These are phyloP conservation scores for Talaromyces sp. DNA, from an alignment of 2,329 filamentous ascomycete genomes.

Conservation along the genomic window DNA sequence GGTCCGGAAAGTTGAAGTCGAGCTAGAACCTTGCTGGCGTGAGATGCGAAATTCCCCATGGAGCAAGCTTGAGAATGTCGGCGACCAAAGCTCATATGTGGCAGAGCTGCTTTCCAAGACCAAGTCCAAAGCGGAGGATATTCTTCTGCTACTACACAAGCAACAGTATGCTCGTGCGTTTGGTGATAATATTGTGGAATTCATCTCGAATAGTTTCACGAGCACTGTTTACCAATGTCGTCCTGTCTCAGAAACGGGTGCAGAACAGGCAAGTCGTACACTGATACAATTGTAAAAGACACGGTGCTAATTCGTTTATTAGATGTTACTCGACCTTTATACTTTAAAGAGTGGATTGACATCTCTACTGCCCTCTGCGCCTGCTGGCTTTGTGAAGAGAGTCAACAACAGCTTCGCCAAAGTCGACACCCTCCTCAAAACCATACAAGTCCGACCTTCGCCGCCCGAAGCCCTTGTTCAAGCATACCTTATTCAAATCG, in stretches of 20 bases:
- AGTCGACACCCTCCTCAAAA: slow-evolving; percentile 90
- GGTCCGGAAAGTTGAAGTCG: slow-evolving; percentile 74
- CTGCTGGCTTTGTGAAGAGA: slow-evolving; percentile 70
- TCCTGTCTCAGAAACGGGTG: slow-evolving; percentile 87
- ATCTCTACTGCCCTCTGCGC: slow-evolving; percentile 51
- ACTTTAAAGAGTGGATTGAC: slow-evolving; percentile 46
- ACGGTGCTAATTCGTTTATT: slow-evolving; percentile 2
- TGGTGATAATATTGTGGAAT: slow-evolving; percentile 91
- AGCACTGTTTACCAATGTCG: slow-evolving; percentile 79
- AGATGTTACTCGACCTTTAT: slow-evolving; percentile 96
- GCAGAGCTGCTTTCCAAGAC: slow-evolving; percentile 70
- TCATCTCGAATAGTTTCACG: slow-evolving; percentile 72
- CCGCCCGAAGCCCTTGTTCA: slow-evolving; percentile 92
- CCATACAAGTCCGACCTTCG: slow-evolving; percentile 84
- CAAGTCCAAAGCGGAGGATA: slow-evolving; percentile 65
- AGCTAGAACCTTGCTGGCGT: slow-evolving; percentile 81
- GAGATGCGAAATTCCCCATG: slow-evolving; percentile 97
- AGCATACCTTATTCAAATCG: slow-evolving; percentile 95
- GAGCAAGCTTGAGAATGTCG: slow-evolving; percentile 87
- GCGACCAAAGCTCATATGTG: slow-evolving; percentile 90
- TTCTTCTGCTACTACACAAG: slow-evolving; percentile 73
- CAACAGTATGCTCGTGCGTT: slow-evolving; percentile 92
- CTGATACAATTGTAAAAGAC: background rate
- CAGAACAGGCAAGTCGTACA: slow-evolving; percentile 63
- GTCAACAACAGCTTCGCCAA: slow-evolving; percentile 78